phyloP scores from a whole-genome alignment of 1,139 yeast genomes.

The Schwanniomyces etchellsii region DNA sequence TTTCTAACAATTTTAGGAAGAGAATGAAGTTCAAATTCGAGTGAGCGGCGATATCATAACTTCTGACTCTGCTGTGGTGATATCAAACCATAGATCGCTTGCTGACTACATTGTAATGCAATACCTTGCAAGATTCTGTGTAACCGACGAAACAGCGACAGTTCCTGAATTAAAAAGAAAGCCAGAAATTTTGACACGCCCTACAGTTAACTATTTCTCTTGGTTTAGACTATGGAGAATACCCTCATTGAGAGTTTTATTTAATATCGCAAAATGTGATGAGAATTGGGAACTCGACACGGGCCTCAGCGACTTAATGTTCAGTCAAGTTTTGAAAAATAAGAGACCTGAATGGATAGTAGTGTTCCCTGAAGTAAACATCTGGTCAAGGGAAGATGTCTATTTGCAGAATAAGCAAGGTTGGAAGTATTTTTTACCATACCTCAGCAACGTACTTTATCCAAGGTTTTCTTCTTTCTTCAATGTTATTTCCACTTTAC shows the following conservation, averaged over 20 bases:
- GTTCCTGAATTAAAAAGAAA: conserved; percentile 6
- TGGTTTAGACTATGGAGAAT: conserved; percentile 58
- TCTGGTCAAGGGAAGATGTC: conserved; percentile 44
- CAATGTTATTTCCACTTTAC: conserved; percentile 43
- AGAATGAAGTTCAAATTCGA: conserved; percentile 31
- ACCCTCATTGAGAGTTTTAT: conserved; percentile 40
- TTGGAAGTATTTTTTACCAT: conserved; percentile 48
- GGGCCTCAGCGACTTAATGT: conserved; percentile 18
- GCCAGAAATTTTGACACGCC: conserved; percentile 26
- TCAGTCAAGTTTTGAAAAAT: conserved; percentile 19
- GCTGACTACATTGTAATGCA: conserved; percentile 50
- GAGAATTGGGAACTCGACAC: conserved; percentile 60
- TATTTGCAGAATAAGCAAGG: conserved; percentile 46
- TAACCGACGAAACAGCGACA: conserved; percentile 8
- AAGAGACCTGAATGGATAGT: conserved; percentile 48
- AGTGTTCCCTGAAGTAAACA: conserved; percentile 71
- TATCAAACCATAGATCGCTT: conserved; percentile 52
- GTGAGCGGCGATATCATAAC: conserved; percentile 40
- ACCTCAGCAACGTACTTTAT: conserved; percentile 49
- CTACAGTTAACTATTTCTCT: conserved; percentile 41
- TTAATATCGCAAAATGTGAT: conserved; percentile 44
- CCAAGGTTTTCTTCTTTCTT: conserved; percentile 56
- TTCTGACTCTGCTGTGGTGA: conserved; percentile 41
- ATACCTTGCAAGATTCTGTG: conserved; percentile 26
- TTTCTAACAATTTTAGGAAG: conserved; percentile 14